Evolutionary conservation across 208 protist species (phyloP), one percentile per base, ranked within the genome.

Genomic region (Entamoeba dispar): DNA sequence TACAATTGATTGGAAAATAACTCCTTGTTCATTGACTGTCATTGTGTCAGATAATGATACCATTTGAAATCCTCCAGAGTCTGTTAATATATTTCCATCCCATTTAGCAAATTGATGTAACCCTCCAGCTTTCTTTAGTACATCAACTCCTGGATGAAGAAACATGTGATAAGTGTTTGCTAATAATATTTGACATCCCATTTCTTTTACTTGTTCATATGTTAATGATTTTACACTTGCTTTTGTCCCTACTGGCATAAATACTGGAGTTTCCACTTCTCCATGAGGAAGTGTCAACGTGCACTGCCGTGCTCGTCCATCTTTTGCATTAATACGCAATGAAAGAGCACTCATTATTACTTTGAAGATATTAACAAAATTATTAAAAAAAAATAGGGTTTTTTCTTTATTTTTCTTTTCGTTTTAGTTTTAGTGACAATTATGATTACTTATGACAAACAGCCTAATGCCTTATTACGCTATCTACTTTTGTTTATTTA

Each of bases 1-100:
- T 94, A 99, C 97, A 2, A 98, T 98, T n/a, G 98, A 99, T 92
- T 97, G 95, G 94, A 99, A 99, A 31, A 95, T 96, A 2, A 99
- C 98, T n/a, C 98, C 98, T 94, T 99, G 97, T 91, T 95, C 95
- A 34, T 95, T 96, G 2, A 96, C 50, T 49, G 94, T 86, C 31
- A 94, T 55, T 19, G 95, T 92, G 34, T 95, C 91, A 5, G 95
- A 92, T 49, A 96, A 92, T 51, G 95, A 96, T 0, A 96, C 95
- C 95, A 96, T 95, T 73, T 96, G 94, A 86, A 95, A 96, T 14
- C 95, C 95, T 69, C 95, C 95, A 93, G 93, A 95, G 92, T 96
- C 95, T 7, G 94, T 95, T 27, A 95, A 49, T 19, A 96, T 93
- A 38, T 92, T 93, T 17, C 86, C 77, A 22, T 69, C 38, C 93